These are phyloP conservation scores for Salinomyces thailandicus DNA, from an alignment of 2,329 filamentous ascomycete genomes.

Conservation along the genomic window DNA sequence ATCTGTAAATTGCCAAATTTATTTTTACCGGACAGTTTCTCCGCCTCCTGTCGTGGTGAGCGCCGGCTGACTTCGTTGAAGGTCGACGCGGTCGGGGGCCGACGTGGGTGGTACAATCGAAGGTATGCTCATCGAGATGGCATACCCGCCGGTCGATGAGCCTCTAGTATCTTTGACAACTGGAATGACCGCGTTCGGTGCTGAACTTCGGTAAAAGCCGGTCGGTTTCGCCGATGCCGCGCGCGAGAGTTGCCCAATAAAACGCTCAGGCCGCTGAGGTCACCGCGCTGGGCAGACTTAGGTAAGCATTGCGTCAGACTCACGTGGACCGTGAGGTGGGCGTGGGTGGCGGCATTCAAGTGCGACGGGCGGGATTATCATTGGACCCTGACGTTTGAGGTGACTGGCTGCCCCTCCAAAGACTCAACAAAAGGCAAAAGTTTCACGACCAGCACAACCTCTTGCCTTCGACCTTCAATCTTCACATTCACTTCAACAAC, in stretches of 20 bases:
- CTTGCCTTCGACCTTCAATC: neutral
- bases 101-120: neutral
- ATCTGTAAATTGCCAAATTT: slow-evolving; percentile 4
- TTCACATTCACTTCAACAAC: neutral
- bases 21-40: neutral
- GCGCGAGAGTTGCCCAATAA: no score
- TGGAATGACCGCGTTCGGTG: neutral
- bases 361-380: no score
- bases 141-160: neutral
- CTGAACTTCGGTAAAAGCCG: neutral
- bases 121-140: neutral
- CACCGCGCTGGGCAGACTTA: no score
- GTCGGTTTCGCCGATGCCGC: neutral
- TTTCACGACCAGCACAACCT: neutral
- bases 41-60: neutral
- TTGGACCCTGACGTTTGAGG: no score
- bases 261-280: no score
- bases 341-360: no score
- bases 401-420: neutral
- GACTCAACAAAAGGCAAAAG: neutral
- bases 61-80: neutral
- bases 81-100: neutral
- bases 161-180: neutral
- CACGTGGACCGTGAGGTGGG: no score
- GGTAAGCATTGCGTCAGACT: neutral